Conservation (phyloP, 148 eudicot species). For the Silene latifolia region DNA sequence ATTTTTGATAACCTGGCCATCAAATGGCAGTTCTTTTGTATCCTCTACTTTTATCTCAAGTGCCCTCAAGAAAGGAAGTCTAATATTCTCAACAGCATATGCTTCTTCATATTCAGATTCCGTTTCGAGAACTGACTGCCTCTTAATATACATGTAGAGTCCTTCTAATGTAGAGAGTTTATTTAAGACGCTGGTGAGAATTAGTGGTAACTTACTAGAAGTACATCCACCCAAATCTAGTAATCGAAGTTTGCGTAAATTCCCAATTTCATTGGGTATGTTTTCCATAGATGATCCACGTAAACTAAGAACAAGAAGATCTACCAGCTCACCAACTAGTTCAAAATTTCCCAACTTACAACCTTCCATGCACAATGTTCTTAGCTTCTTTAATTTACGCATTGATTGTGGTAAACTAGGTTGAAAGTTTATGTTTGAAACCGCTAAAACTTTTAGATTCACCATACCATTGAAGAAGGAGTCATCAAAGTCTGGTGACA, state of each 20-base stretch:
- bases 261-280: neutral
- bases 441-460: conserved; percentile 2
- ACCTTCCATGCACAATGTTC: neutral
- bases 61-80: neutral
- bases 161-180: conserved; percentile 1
- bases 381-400: neutral
- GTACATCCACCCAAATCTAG: conserved; percentile 1
- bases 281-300: neutral
- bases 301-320: conserved; percentile 6
- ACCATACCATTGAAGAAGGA: neutral
- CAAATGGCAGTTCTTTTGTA: neutral
- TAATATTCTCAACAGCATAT: neutral
- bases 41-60: neutral
- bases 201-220: neutral
- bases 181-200: neutral
- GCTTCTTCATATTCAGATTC: neutral
- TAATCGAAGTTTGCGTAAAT: neutral
- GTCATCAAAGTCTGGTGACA: neutral
- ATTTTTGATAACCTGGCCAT: neutral
- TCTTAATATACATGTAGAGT: neutral
- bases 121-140: neutral
- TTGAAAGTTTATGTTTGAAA: neutral
- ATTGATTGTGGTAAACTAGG: neutral
- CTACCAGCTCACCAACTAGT: neutral
- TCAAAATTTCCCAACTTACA: conserved; percentile 12